Conservation (phyloP, 2,329 filamentous ascomycete genomes). For the Scedosporium apiospermum region DNA sequence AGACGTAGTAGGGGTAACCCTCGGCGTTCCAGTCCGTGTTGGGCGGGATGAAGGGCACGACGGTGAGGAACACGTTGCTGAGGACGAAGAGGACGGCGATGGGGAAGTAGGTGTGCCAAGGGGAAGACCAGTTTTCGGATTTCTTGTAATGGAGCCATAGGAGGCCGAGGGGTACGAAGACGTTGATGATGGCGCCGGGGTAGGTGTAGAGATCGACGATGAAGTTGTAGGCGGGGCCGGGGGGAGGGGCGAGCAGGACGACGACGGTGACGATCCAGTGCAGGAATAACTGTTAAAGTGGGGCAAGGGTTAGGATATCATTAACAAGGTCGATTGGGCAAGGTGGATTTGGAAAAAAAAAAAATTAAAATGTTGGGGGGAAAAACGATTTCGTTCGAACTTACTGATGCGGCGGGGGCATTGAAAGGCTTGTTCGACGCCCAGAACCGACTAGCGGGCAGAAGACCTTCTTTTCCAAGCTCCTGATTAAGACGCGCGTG, state of each 20-base stretch:
- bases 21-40: constrained; percentile 34
- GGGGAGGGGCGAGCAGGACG: constrained; percentile 56
- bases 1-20: constrained; percentile 46
- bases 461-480: constrained; percentile 58
- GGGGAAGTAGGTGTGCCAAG: constrained; percentile 40
- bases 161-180: constrained; percentile 39
- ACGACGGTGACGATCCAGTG: constrained; percentile 59
- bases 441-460: constrained; percentile 59
- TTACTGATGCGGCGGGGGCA: constrained; percentile 46
- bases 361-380: too few relatives aligned
- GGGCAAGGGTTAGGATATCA: background rate
- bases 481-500: constrained; percentile 54
- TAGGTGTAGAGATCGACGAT: constrained; percentile 47
- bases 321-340: background rate
- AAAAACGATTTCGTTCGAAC: constrained; percentile 9
- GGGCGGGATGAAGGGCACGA: constrained; percentile 47
- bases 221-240: constrained; percentile 61
- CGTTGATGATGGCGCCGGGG: constrained; percentile 44
- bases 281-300: constrained; percentile 38
- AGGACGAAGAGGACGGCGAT: constrained; percentile 38
- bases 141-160: constrained; percentile 41
- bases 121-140: constrained; percentile 41
- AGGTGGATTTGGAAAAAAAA: background rate
- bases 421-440: constrained; percentile 60
- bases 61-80: constrained; percentile 39